Base-by-base conservation (phyloP, 345 rosid genomes). In the Pistacia integerrima region DNA sequence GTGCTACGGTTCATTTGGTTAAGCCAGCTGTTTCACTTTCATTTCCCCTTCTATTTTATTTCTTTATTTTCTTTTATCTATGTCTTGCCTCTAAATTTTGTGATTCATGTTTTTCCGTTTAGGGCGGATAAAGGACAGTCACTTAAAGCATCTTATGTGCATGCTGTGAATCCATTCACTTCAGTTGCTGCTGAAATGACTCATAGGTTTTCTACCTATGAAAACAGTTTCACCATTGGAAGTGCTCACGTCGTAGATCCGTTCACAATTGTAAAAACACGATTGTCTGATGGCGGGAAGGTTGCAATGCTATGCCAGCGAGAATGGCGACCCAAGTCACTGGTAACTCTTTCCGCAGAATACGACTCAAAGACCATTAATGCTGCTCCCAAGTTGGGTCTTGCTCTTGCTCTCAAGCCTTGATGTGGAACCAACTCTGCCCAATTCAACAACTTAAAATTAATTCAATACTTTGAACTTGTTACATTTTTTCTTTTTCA, bases 281-380 rank as follows among this genome's bases (percentile, higher is more conserved):
- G 94, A 51, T 76, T 90, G 36, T 87, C 90, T 4, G 77, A 85
- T 84, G 88, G 60, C 17, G 97, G 97, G 46, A 91, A 82, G 84
- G 86, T 81, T 72, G 94, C 88, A 17, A 77, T 90, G 86, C 85
- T 87, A 16, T 85, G 80, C 71, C 94, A 93, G 79, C 88, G 79
- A 38, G 94, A 89, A 77, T 93, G 98, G 98, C 89, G 97, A 83
- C 92, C 92, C 0, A 91, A 87, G 71, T 93, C 98, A 2, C 84
- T 85, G 25, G 49, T 90, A 30, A 93, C 91, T 0, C 55, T 93
- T 52, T 93, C 98, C 3, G 92, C 91, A 0, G 98, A 93, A 83
- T 87, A 84, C 46, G 97, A 93, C 78, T 74, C 92, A 1, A 90
- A 88, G 79, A 79, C 89, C 69, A 73, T 75, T 61, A 82, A 78